These are phyloP conservation scores for Speleostelium caveatum DNA, from an alignment of 78 protist genomes.

Conservation along the genomic window DNA sequence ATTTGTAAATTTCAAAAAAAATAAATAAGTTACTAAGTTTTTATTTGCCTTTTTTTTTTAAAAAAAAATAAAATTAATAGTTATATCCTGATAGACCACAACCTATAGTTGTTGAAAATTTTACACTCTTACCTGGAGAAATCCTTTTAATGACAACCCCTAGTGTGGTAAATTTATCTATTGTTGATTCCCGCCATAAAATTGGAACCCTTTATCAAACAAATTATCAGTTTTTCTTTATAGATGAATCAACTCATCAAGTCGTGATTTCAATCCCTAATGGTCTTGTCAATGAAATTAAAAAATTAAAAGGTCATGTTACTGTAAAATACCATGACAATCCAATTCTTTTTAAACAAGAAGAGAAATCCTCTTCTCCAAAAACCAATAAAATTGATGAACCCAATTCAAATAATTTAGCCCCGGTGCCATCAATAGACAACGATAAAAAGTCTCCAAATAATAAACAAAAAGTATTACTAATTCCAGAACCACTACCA, in stretches of 20 bases:
- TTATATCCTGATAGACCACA: constrained; percentile 29
- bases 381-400: background rate
- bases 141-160: constrained; percentile 11
- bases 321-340: constrained; percentile 70
- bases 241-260: constrained; percentile 54
- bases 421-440: background rate
- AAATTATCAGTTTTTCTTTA: constrained; percentile 56
- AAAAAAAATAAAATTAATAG: background rate
- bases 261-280: constrained; percentile 19
- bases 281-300: constrained; percentile 31
- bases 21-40: too few relatives aligned
- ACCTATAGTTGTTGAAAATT: constrained; percentile 33
- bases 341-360: background rate
- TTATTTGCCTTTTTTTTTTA: background rate
- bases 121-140: constrained; percentile 64
- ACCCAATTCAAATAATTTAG: background rate
- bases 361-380: background rate
- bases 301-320: constrained; percentile 75
- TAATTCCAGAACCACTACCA: background rate
- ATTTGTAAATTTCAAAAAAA: too few relatives aligned
- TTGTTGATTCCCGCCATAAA: background rate
- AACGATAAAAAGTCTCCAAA: background rate
- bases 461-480: background rate
- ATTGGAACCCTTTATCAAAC: constrained; percentile 72
- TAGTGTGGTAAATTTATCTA: constrained; percentile 56